These are phyloP conservation scores for Aureobasidium zeae DNA, from an alignment of 2,329 filamentous ascomycete genomes.

Conservation along the genomic window DNA sequence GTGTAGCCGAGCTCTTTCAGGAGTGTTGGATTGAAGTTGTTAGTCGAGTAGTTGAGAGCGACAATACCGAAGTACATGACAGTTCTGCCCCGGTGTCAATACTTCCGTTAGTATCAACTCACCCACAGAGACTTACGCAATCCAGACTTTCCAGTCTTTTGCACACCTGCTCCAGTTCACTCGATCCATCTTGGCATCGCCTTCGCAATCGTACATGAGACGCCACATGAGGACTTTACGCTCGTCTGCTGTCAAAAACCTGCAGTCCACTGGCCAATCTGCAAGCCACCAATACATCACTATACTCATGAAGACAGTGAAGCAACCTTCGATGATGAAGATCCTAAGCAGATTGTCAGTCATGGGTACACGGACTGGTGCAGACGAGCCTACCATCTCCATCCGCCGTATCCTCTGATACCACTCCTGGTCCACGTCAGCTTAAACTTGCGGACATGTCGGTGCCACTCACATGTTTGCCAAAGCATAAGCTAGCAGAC, in stretches of 20 bases:
- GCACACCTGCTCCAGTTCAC: slow-evolving; percentile 31
- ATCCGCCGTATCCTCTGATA: slow-evolving; percentile 24
- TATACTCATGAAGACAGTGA: slow-evolving; percentile 23
- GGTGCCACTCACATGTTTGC: slow-evolving; percentile 22
- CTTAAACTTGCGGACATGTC: not conserved
- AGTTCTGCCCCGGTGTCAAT: not conserved
- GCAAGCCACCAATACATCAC: slow-evolving; percentile 28
- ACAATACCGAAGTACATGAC: slow-evolving; percentile 22
- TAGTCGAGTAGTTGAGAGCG: slow-evolving; percentile 39
- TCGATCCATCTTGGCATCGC: slow-evolving; percentile 43
- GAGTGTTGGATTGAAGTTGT: slow-evolving; percentile 36
- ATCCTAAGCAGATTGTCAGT: slow-evolving; percentile 18
- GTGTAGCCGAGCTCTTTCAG: slow-evolving; percentile 36
- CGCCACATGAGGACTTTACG: slow-evolving; percentile 35
- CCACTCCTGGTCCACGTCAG: slow-evolving; percentile 16
- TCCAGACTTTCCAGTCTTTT: slow-evolving; percentile 15
- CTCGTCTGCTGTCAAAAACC: slow-evolving; percentile 41
- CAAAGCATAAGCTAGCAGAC: slow-evolving; percentile 33
- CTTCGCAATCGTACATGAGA: slow-evolving; percentile 29
- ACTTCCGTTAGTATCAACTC: too few species aligned
- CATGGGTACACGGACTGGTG: too few species aligned
- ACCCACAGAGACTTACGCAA: slow-evolving; percentile 7
- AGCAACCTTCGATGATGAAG: slow-evolving; percentile 26
- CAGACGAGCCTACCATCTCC: slow-evolving; percentile 26
- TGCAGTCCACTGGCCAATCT: slow-evolving; percentile 37